Evolutionary conservation across 768 basidiomycete genomes (phyloP), one percentile per base, ranked within the genome.

Genomic region (Amanita inopinata): DNA sequence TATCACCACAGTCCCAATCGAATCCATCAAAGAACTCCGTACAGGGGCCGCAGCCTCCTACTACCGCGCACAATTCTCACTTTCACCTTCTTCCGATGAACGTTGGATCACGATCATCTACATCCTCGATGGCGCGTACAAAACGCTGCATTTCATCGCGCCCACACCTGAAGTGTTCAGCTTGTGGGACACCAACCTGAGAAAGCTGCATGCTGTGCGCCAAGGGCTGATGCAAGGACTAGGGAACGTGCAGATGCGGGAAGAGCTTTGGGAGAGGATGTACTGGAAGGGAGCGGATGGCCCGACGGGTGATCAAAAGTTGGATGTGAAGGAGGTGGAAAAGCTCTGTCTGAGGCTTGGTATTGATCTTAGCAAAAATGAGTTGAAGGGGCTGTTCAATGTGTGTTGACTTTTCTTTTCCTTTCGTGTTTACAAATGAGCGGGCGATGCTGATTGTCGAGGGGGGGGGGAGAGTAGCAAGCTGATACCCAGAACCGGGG

Each of bases 91-190:
- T 41, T 77, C 73, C 50, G 78, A 86, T 53, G 71, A 79, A 48
- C 74, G 83, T 20, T 96, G 91, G 88, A 70, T 94, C 47, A 87
- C 87, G 0, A 77, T 94, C 64, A 73, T 92, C 45, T 92, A 94
- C 56, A 75, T 86, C 38, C 64, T 82, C 44, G 78, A 82, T 42
- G 81, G 76, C 28, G 68, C 69, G 31, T 90, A 88, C 70, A 94
- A 91, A 65, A 82, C 85, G 0, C 71, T 91, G 14, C 89, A 97
- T 54, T 69, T 94, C 47, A 73, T 94, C 48, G 82, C 88, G 0
- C 67, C 80, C 0, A 80, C 81, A 0, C 60, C 64, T 40, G 69
- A 69, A 15, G 56, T 69, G 1, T 68, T 67, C 47, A 49, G 50
- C 6, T 75, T 85, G 49, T 73, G 81, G 54, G 74, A 86, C 46